phyloP scores from a whole-genome alignment of 257 asterid species.

The Fraxinus quadrangulata region DNA sequence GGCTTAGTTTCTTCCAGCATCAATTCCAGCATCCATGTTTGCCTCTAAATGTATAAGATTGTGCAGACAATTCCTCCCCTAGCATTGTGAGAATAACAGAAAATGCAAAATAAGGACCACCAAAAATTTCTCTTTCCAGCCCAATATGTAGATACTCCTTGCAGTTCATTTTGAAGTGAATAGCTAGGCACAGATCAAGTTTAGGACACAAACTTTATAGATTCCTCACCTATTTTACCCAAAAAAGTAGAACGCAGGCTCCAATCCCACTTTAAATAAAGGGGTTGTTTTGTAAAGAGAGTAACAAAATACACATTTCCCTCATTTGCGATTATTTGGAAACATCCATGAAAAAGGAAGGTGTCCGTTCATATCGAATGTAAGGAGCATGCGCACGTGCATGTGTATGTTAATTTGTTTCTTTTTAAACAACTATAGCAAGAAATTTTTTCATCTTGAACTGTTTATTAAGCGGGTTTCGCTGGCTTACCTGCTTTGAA shows the following conservation, averaged over 20 bases:
- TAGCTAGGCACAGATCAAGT: not conserved
- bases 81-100: not conserved
- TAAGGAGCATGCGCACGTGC: not conserved
- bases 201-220: not conserved
- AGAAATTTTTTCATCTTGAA: not conserved
- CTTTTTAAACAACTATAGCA: not conserved
- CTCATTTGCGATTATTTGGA: not conserved
- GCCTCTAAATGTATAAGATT: not conserved
- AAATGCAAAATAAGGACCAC: not conserved
- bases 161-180: not conserved
- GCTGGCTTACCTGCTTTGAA: conserved; percentile 64
- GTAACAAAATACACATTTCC: not conserved
- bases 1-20: no score
- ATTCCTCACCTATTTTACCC: not conserved
- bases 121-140: not conserved
- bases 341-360: not conserved
- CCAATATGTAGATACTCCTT: not conserved
- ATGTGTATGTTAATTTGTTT: not conserved
- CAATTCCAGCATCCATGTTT: not conserved
- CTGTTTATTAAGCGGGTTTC: not conserved
- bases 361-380: not conserved
- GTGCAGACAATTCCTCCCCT: not conserved
- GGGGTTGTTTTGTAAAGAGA: not conserved
- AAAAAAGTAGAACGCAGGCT: not conserved
- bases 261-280: not conserved